Evolutionary conservation across 2,329 filamentous ascomycete genomes (phyloP).

Genomic region (Capronia americana): DNA sequence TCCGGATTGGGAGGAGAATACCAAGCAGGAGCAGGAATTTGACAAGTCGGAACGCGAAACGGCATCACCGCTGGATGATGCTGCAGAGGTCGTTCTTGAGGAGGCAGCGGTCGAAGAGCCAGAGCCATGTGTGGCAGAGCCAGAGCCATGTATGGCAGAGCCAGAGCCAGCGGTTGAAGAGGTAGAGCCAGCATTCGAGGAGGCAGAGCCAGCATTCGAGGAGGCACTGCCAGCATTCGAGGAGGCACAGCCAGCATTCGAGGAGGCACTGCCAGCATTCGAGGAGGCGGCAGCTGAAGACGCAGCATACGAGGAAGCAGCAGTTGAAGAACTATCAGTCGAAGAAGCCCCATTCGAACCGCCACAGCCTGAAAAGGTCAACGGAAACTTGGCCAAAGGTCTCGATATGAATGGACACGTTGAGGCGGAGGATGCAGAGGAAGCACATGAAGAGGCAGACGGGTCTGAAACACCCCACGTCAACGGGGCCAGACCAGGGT

Average conservation of each 20-base stretch:
- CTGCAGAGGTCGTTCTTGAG: background rate
- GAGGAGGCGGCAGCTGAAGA: background rate
- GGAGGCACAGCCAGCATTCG: background rate
- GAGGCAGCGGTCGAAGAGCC: background rate
- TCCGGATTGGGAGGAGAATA: constrained; percentile 24
- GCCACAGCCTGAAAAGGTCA: background rate
- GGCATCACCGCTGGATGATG: background rate
- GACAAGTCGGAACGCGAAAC: background rate
- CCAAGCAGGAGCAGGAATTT: background rate
- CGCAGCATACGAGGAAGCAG: background rate
- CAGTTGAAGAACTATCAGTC: background rate
- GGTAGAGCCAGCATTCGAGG: background rate
- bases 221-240: background rate
- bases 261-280: background rate
- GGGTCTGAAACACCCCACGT: constrained; percentile 11
- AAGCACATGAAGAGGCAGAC: background rate
- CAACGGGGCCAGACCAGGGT: background rate
- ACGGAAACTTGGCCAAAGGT: background rate
- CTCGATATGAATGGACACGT: background rate
- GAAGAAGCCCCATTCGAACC: background rate
- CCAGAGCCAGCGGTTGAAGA: background rate
- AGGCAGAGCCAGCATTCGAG: background rate
- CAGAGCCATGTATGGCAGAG: background rate
- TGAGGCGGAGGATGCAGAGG: constrained; percentile 7
- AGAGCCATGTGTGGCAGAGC: background rate